Evolutionary conservation across 768 basidiomycete species (phyloP).

Genomic region (Tylopilus vinaceipallidus): DNA sequence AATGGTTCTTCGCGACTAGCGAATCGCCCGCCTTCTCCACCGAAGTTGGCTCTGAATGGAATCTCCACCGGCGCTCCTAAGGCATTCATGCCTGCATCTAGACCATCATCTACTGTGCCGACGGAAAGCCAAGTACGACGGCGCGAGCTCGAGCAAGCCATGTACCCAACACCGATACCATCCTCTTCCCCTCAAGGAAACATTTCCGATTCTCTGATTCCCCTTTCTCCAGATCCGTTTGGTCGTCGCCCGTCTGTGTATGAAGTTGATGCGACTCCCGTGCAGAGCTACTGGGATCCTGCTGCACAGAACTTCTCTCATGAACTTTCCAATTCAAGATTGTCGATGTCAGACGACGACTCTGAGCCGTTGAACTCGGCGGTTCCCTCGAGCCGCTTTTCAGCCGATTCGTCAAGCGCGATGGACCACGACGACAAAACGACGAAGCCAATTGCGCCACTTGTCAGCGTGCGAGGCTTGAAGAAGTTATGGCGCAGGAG

Average conservation of each 20-base stretch:
- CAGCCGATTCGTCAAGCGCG: slow-evolving; percentile 59
- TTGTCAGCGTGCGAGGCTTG: slow-evolving; percentile 73
- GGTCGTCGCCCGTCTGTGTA: slow-evolving; percentile 62
- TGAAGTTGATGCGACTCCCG: slow-evolving; percentile 28
- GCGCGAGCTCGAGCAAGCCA: slow-evolving; percentile 50
- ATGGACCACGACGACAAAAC: slow-evolving; percentile 30
- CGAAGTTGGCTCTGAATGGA: slow-evolving; percentile 66
- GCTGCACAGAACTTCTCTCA: slow-evolving; percentile 22
- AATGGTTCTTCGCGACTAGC: slow-evolving; percentile 15
- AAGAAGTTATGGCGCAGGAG: slow-evolving; percentile 80
- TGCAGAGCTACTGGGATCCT: slow-evolving; percentile 47
- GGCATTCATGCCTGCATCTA: slow-evolving; percentile 34
- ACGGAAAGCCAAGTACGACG: slow-evolving; percentile 48
- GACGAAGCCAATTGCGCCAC: slow-evolving; percentile 39
- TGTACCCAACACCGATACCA: slow-evolving; percentile 43
- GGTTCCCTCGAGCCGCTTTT: slow-evolving; percentile 64
- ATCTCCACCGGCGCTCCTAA: slow-evolving; percentile 60
- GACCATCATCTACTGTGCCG: slow-evolving; percentile 28
- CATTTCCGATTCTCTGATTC: slow-evolving; percentile 57
- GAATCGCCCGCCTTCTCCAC: slow-evolving; percentile 49
- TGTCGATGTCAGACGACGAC: slow-evolving; percentile 23
- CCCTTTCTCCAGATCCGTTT: slow-evolving; percentile 83
- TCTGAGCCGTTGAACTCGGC: slow-evolving; percentile 18
- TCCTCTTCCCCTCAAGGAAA: slow-evolving; percentile 25
- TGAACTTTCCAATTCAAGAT: slow-evolving; percentile 22